A percentile compares a stretch with the other conserved stretches of the same genome.
Conservation (phyloP, 371 early-diverging fungal genomes). For the Mucor indicus region DNA sequence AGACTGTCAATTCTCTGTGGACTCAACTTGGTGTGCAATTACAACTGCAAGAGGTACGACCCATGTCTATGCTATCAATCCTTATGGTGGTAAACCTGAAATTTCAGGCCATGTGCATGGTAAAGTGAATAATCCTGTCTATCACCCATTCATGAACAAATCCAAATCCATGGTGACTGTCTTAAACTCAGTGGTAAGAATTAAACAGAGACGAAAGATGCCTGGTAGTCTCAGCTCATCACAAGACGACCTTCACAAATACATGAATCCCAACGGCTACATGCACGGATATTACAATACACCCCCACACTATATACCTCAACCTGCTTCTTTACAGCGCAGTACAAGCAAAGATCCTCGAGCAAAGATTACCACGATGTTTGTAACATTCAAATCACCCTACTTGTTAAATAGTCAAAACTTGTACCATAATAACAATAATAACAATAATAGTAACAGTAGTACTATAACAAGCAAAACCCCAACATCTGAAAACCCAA, state of each 20-base stretch:
- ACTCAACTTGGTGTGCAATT: constrained; percentile 77
- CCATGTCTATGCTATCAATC: constrained; percentile 71
- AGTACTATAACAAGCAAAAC: no score
- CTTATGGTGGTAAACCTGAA: constrained; percentile 66
- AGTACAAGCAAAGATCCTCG: constrained; percentile 11
- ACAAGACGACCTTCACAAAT: constrained; percentile 14
- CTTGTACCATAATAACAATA: neutral
- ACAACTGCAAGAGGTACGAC: constrained; percentile 80
- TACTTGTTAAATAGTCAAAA: constrained; percentile 21
- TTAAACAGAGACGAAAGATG: constrained; percentile 54
- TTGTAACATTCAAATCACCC: constrained; percentile 32
- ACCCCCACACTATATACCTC: constrained; percentile 10
- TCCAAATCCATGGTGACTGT: constrained; percentile 24
- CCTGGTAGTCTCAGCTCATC: constrained; percentile 13
- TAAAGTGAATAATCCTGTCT: constrained; percentile 33
- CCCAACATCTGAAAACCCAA: no score
- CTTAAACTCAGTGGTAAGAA: constrained; percentile 44
- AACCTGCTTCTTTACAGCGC: neutral
- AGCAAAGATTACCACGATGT: constrained; percentile 34
- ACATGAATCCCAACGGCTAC: neutral
- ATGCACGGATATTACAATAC: constrained; percentile 14
- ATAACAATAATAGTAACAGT: no score
- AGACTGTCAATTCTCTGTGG: constrained; percentile 67
- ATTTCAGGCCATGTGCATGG: constrained; percentile 58
- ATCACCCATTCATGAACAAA: constrained; percentile 11